Base-by-base conservation (phyloP, 352 stramenopile species). In the Aphanomyces euteiches region DNA sequence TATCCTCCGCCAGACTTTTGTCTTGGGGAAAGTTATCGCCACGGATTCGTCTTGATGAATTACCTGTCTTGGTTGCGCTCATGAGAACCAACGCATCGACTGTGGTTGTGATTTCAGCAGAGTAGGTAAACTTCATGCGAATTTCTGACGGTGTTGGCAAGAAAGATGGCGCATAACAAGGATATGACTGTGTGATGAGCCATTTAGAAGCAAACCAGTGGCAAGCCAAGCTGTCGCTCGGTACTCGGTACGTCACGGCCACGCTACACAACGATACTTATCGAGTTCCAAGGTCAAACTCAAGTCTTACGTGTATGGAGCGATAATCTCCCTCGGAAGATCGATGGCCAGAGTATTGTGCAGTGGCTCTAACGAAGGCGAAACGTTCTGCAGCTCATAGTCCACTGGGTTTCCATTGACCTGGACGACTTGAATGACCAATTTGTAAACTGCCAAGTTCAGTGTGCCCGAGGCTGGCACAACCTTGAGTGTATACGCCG, bases 171-270 rank as follows among this genome's bases (percentile, higher is more conserved):
- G 60, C 60, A 34, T 67, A 67, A 3, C n/a, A 67, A 10, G 60
- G 60, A 19, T 67, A 67, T 15, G 38, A 67, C 47, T 67, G 60
- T 4, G 60, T 67, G 60, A 67, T 10, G 47, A 67, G 60, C 60
- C 60, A 67, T 5, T 21, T n/a, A 19, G n/a, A 10, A 34, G 53
- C 38, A 15, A 67, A 38, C 60, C 60, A 67, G 47, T 67, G 60
- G 47, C 60, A 67, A 13, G 60, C 60, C 19, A 67, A 34, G 5
- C 38, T 45, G 10, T 4, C 17, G 28, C 13, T 10, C 19, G 60
- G 12, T 15, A 45, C 28, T 13, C 12, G 5, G 36, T 67, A 67
- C 19, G 60, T 53, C 4, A 67, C 39, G 2, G 60, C 43, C 15
- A 67, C 38, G 17, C 60, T 67, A 60, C 60, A 12, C 34, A 8